These are phyloP conservation scores for Phyllosticta citriasiana DNA, from an alignment of 2,329 filamentous ascomycete genomes.

Conservation along the genomic window DNA sequence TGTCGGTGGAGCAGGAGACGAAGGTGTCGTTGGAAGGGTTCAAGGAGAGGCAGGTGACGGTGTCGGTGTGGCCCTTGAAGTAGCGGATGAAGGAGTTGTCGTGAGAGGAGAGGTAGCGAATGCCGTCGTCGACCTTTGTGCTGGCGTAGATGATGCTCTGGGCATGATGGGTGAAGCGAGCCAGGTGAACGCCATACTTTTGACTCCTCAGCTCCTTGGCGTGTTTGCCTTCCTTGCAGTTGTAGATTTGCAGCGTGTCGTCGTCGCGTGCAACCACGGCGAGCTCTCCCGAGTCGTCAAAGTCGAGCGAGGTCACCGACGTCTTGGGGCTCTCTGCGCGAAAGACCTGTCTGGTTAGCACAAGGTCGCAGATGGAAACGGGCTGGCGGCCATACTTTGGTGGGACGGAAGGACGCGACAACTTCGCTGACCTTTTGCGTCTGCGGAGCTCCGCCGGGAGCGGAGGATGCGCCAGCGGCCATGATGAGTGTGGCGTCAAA, in stretches of 20 bases:
- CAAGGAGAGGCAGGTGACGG: conserved; percentile 73
- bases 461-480: conserved; percentile 24
- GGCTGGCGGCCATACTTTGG: conserved; percentile 29
- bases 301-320: conserved; percentile 82
- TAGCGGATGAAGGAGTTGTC: conserved; percentile 96
- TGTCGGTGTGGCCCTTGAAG: conserved; percentile 79
- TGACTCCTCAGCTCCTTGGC: conserved; percentile 87
- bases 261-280: conserved; percentile 87
- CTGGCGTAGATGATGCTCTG: conserved; percentile 91
- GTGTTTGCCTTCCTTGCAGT: conserved; percentile 79
- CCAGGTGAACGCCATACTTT: conserved; percentile 92
- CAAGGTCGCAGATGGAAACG: not conserved
- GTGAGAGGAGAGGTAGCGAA: conserved; percentile 78
- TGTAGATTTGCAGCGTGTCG: conserved; percentile 92
- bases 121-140: conserved; percentile 88
- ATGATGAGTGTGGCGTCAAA: conserved; percentile 14
- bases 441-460: conserved; percentile 23
- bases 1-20: conserved; percentile 81
- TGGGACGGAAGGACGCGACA: conserved; percentile 66
- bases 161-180: conserved; percentile 85
- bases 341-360: conserved; percentile 25
- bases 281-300: conserved; percentile 88
- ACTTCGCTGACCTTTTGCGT: conserved; percentile 61
- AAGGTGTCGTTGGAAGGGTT: conserved; percentile 85
- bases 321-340: conserved; percentile 40